Conservation (phyloP, 2,329 filamentous ascomycete genomes). For the Colletotrichum theobromicola region DNA sequence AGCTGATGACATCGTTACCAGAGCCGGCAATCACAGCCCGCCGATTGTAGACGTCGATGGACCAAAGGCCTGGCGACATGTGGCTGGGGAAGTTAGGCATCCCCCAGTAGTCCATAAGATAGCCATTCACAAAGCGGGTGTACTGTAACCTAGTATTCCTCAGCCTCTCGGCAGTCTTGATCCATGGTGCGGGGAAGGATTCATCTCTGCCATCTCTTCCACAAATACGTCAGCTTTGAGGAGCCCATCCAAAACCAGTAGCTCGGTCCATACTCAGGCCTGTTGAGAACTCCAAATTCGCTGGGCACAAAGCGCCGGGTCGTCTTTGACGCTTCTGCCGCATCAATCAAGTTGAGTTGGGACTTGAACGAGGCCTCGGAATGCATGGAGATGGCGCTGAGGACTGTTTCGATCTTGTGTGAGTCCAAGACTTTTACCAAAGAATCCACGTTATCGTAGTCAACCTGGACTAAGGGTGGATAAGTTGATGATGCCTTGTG, state of each 20-base stretch:
- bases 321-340: slow-evolving; percentile 38
- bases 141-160: slow-evolving; percentile 36
- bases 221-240: neutral
- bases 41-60: slow-evolving; percentile 47
- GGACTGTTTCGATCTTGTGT: slow-evolving; percentile 46
- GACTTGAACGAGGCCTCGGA: slow-evolving; percentile 22
- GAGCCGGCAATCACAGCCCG: slow-evolving; percentile 53
- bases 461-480: slow-evolving; percentile 25
- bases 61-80: slow-evolving; percentile 41
- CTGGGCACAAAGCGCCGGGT: slow-evolving; percentile 49
- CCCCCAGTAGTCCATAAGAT: slow-evolving; percentile 51
- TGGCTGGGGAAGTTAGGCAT: slow-evolving; percentile 40
- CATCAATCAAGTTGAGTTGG: slow-evolving; percentile 47
- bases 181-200: neutral
- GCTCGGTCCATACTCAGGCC: neutral
- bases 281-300: slow-evolving; percentile 37
- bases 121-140: slow-evolving; percentile 43
- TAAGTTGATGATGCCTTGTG: slow-evolving; percentile 18
- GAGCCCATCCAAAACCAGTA: neutral
- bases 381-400: slow-evolving; percentile 41
- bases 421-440: slow-evolving; percentile 28
- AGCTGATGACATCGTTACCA: slow-evolving; percentile 45
- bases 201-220: neutral
- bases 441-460: slow-evolving; percentile 28
- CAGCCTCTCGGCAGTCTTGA: slow-evolving; percentile 16